Evolutionary conservation across 345 rosid species (phyloP).

Genomic region (Gossypium herbaceum): DNA sequence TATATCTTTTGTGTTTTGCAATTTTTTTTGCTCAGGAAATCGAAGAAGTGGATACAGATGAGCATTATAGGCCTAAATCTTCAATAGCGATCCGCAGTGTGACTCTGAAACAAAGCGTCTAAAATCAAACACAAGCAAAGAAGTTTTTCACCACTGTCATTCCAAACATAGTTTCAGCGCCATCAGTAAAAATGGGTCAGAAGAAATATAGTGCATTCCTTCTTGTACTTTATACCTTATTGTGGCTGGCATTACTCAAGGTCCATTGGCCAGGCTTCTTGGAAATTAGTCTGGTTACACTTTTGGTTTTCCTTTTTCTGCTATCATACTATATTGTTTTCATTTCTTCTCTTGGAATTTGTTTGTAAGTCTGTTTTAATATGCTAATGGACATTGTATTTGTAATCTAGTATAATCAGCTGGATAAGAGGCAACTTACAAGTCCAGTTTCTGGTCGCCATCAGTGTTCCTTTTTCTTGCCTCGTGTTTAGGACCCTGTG

Average conservation of each 20-base stretch:
- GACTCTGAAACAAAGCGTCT: slow-evolving; percentile 53
- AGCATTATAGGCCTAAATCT: slow-evolving; percentile 77
- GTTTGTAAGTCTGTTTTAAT: background rate
- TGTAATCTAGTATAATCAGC: background rate
- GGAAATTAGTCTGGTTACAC: background rate
- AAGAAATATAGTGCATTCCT: background rate
- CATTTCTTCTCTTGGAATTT: background rate
- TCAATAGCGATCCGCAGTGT: slow-evolving; percentile 47
- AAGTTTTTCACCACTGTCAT: background rate
- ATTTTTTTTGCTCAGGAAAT: slow-evolving; percentile 56
- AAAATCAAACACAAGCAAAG: slow-evolving; percentile 5
- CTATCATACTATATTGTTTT: background rate
- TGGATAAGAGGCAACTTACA: background rate
- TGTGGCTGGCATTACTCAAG: background rate
- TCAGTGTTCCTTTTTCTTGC: no score
- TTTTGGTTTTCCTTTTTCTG: background rate
- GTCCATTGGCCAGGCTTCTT: background rate
- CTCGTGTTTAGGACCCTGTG: no score
- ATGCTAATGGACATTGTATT: background rate
- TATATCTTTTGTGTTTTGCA: slow-evolving; percentile 10
- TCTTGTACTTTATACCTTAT: background rate
- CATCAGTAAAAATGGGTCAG: background rate
- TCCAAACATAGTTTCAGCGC: background rate
- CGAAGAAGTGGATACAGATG: slow-evolving; percentile 94
- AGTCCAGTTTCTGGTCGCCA: no score